Evolutionary conservation across 192 early-diverging fungal genomes (phyloP).

Genomic region (Coemansia sp.): DNA sequence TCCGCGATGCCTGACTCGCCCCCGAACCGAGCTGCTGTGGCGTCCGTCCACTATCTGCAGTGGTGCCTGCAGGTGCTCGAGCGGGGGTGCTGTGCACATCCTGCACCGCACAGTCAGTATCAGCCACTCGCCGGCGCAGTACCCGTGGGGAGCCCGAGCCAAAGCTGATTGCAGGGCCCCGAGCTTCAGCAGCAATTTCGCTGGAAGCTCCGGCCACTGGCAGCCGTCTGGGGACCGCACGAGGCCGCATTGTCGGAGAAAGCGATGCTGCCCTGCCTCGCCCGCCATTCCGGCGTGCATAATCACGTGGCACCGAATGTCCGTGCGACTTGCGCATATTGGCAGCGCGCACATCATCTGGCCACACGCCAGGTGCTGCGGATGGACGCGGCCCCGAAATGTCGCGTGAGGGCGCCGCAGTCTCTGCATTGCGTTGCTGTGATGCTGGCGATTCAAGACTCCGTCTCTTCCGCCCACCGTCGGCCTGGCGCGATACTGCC

Average conservation of each 20-base stretch:
- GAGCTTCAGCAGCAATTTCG: no score
- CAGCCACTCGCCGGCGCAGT: neutral
- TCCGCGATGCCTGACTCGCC: neutral
- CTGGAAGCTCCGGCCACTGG: neutral
- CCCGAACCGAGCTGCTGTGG: constrained; percentile 5
- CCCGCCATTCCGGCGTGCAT: constrained; percentile 3
- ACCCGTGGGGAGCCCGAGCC: neutral
- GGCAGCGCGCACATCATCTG: constrained; percentile 5
- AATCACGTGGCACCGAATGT: constrained; percentile 9
- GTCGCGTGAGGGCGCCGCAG: constrained; percentile 6
- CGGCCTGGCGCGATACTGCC: constrained; percentile 11
- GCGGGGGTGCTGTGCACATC: neutral
- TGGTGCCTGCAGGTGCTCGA: neutral
- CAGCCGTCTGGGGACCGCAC: neutral
- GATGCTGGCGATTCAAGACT: constrained; percentile 10
- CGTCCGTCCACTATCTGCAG: neutral
- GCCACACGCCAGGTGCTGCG: constrained; percentile 3
- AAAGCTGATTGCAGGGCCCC: neutral
- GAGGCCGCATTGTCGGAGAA: neutral
- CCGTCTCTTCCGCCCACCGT: constrained; percentile 11
- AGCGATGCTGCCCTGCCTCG: neutral
- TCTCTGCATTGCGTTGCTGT: neutral
- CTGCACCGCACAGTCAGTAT: neutral
- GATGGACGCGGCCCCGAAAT: neutral
- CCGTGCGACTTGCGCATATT: constrained; percentile 22